Evolutionary conservation across 2,329 filamentous ascomycete genomes (phyloP), one percentile per base, ranked within the genome.

Genomic region (Bipolaris oryzae): DNA sequence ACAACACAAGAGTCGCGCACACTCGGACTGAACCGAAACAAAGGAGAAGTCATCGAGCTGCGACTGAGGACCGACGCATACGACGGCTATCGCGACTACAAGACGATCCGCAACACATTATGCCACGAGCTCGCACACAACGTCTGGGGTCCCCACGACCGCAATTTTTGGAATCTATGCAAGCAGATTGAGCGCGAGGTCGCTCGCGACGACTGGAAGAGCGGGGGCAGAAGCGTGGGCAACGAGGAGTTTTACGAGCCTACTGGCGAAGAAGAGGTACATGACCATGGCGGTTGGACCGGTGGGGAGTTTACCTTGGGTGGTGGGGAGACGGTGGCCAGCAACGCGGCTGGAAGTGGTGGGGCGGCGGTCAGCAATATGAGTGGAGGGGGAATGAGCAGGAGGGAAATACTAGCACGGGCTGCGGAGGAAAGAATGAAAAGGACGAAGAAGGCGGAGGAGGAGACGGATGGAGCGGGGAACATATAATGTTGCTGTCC

Each of bases 121-220:
- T 98, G 94, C 72, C 95, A 99, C 78, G 95, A 99, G 79, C 82
- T 99, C 16, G 89, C 93, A 63, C 95, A 99, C 76, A 97, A 96
- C 68, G 91, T 96, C 9, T 89, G 89, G 77, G 83, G 89, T 0
- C 86, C 89, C 0, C 95, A 99, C 75, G 92, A 98, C 76, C 81
- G 86, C 16, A 80, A 90, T 44, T 99, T 99, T 71, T 98, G 95
- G 94, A 85, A 92, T 50, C 76, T 99, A 68, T 96, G 91, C 64
- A 88, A 87, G 66, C 84, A 89, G 79, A 96, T 97, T 69, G 93
- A 98, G 80, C 83, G 84, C 48, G 94, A 97, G 80, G 94, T 97
- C 3, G 88, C 89, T 55, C 80, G 79, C 46, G 89, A 85, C 15
- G 92, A 97, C 79, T 96, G 90, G 88, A 88, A 82, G 69, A 82